A percentile compares a stretch with the other conserved stretches of the same genome.
Conservation (phyloP, 1,284 basidiomycete species). For the Earliella scabrosa region DNA sequence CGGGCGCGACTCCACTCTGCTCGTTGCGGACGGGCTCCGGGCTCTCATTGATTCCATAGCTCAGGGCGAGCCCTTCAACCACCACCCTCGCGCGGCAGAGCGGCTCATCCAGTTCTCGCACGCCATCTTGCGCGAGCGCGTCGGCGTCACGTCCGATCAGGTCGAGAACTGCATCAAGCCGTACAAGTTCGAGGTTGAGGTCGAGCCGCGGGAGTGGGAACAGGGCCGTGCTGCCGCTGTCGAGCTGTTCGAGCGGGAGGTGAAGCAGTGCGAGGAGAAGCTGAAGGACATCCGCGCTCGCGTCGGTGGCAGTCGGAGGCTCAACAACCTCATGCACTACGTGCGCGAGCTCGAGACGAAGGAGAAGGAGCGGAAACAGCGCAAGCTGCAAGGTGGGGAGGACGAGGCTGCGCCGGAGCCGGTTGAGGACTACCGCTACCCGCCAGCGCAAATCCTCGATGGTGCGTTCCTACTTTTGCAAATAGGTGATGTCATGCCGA, state of each 20-base stretch:
- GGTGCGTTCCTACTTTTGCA: conserved; percentile 54
- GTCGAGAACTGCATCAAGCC: conserved; percentile 99
- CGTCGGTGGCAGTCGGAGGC: conserved; percentile 83
- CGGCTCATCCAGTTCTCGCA: conserved; percentile 92
- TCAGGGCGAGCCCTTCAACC: conserved; percentile 87
- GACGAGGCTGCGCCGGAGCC: conserved; percentile 32
- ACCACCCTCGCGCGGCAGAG: conserved; percentile 88
- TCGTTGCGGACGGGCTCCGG: conserved; percentile 95
- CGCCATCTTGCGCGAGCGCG: conserved; percentile 89
- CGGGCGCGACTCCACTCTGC: conserved; percentile 91
- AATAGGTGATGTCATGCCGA: neutral
- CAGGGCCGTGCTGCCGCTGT: conserved; percentile 77
- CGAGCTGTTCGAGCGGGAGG: conserved; percentile 84
- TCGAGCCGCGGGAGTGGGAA: conserved; percentile 93
- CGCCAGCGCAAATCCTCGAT: conserved; percentile 88
- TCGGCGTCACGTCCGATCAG: conserved; percentile 94
- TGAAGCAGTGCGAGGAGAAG: conserved; percentile 84
- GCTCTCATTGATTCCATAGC: conserved; percentile 89
- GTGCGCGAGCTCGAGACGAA: conserved; percentile 85
- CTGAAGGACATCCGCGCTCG: conserved; percentile 84
- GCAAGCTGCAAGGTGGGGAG: conserved; percentile 43
- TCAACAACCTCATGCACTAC: conserved; percentile 82
- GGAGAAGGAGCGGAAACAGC: conserved; percentile 71
- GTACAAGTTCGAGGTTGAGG: conserved; percentile 96
- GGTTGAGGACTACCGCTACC: conserved; percentile 72